phyloP scores from a whole-genome alignment of 2,329 filamentous ascomycete species.

The Scedosporium aurantiacum region DNA sequence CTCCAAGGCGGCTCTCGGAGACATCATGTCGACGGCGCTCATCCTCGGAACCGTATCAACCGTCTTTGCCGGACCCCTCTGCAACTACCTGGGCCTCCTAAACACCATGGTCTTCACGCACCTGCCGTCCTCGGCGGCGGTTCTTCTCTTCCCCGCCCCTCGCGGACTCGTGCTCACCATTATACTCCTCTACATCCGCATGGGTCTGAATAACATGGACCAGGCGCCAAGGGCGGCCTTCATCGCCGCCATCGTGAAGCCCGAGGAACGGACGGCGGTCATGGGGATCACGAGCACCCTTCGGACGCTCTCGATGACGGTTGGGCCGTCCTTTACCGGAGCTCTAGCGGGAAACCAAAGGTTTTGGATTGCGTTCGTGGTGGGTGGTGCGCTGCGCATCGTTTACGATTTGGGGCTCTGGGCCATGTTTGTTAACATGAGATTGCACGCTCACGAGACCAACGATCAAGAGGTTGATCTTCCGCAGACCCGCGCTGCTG shows the following conservation, averaged over 20 bases:
- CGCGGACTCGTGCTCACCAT: slow-evolving; percentile 38
- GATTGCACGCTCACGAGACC: slow-evolving; percentile 33
- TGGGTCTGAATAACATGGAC: slow-evolving; percentile 58
- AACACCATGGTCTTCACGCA: slow-evolving; percentile 56
- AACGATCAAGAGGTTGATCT: not conserved
- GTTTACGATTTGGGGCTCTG: slow-evolving; percentile 49
- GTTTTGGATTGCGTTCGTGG: slow-evolving; percentile 54
- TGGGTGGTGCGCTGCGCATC: slow-evolving; percentile 40
- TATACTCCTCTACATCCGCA: slow-evolving; percentile 44
- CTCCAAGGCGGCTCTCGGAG: slow-evolving; percentile 46
- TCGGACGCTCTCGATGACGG: slow-evolving; percentile 46
- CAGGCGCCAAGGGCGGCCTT: slow-evolving; percentile 56
- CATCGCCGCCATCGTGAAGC: slow-evolving; percentile 54
- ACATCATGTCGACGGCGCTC: slow-evolving; percentile 43
- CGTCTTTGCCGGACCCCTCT: slow-evolving; percentile 45
- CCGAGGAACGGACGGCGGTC: slow-evolving; percentile 56
- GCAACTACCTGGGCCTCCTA: slow-evolving; percentile 47
- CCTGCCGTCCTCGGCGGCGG: slow-evolving; percentile 49
- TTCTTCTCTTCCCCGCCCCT: slow-evolving; percentile 48
- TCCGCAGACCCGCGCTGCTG: not conserved
- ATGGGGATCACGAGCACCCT: slow-evolving; percentile 57
- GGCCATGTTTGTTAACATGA: slow-evolving; percentile 48
- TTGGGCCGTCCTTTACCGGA: slow-evolving; percentile 44
- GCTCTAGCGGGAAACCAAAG: slow-evolving; percentile 36
- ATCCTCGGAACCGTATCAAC: slow-evolving; percentile 42